A percentile compares a stretch with the other conserved stretches of the same genome.
Conservation (phyloP, 2,329 filamentous ascomycete genomes). For the Colletotrichum sojae region DNA sequence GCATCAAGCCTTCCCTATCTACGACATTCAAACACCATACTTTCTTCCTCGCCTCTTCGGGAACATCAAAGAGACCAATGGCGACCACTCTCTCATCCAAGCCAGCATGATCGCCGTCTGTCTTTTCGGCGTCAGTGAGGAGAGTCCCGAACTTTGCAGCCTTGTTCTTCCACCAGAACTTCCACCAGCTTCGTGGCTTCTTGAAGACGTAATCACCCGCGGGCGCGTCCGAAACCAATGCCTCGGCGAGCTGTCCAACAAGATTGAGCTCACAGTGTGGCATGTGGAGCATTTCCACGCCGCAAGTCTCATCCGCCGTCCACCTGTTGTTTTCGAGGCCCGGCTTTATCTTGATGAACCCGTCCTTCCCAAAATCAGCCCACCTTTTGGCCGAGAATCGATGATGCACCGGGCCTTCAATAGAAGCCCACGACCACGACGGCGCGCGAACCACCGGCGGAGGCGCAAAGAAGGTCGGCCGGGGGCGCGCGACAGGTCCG, state of each 20-base stretch:
- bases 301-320: slow-evolving; percentile 9
- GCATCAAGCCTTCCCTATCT: slow-evolving; percentile 21
- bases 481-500: slow-evolving; percentile 7
- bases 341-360: slow-evolving; percentile 12
- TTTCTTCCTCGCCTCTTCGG: slow-evolving; percentile 12
- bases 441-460: slow-evolving; percentile 26
- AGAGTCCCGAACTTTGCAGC: background rate
- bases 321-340: background rate
- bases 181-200: background rate
- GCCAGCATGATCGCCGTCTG: no score
- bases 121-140: background rate
- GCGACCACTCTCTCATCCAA: background rate
- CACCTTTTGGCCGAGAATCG: background rate
- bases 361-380: background rate
- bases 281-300: slow-evolving; percentile 16
- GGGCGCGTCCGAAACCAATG: background rate
- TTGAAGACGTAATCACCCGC: background rate
- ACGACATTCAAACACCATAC: slow-evolving; percentile 7
- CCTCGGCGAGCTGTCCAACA: background rate
- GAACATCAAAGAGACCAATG: slow-evolving; percentile 15
- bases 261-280: slow-evolving; percentile 9
- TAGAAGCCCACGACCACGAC: slow-evolving; percentile 30
- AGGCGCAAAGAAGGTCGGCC: slow-evolving; percentile 8
- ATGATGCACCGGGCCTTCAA: slow-evolving; percentile 8
- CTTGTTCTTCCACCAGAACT: slow-evolving; percentile 2